These are phyloP conservation scores for Magnaporthiopsis incrustans DNA, from an alignment of 2,329 filamentous ascomycete genomes.

Conservation along the genomic window DNA sequence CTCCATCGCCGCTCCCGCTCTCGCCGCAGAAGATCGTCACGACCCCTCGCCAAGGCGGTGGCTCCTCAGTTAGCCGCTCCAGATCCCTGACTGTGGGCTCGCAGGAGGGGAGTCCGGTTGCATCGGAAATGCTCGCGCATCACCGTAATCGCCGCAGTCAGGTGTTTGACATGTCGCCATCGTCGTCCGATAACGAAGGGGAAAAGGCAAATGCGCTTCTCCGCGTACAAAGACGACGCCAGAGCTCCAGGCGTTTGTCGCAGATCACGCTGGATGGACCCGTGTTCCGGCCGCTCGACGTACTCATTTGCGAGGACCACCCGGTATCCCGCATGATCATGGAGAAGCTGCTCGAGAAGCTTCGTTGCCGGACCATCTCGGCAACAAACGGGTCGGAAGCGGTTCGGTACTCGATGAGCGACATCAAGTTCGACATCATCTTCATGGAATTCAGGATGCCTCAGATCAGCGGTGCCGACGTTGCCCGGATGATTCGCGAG, in stretches of 20 bases:
- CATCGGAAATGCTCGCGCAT: slow-evolving; percentile 54
- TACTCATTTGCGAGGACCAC: slow-evolving; percentile 95
- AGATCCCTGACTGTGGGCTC: slow-evolving; percentile 91
- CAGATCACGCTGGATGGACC: slow-evolving; percentile 84
- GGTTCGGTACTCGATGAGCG: slow-evolving; percentile 86
- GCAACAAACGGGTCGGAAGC: slow-evolving; percentile 87
- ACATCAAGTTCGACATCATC: slow-evolving; percentile 98
- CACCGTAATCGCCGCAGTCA: slow-evolving; percentile 91
- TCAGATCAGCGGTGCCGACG: slow-evolving; percentile 89
- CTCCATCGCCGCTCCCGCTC: slow-evolving; percentile 38
- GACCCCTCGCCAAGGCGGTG: slow-evolving; percentile 53
- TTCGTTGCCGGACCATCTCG: slow-evolving; percentile 88
- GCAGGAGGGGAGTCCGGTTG: slow-evolving; percentile 75
- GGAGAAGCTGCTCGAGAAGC: slow-evolving; percentile 93
- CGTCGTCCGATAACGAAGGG: slow-evolving; percentile 94
- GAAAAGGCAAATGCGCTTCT: slow-evolving; percentile 80
- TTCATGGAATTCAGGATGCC: slow-evolving; percentile 96
- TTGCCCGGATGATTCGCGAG: slow-evolving; percentile 95
- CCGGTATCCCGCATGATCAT: slow-evolving; percentile 97
- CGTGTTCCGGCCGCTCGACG: slow-evolving; percentile 81
- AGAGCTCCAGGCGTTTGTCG: slow-evolving; percentile 89
- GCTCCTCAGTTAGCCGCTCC: slow-evolving; percentile 55
- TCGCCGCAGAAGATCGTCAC: slow-evolving; percentile 57
- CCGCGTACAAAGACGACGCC: slow-evolving; percentile 86
- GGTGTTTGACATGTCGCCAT: slow-evolving; percentile 92